Evolutionary conservation across 2,329 filamentous ascomycete species (phyloP).

Genomic region (Periconia macrospinosa): DNA sequence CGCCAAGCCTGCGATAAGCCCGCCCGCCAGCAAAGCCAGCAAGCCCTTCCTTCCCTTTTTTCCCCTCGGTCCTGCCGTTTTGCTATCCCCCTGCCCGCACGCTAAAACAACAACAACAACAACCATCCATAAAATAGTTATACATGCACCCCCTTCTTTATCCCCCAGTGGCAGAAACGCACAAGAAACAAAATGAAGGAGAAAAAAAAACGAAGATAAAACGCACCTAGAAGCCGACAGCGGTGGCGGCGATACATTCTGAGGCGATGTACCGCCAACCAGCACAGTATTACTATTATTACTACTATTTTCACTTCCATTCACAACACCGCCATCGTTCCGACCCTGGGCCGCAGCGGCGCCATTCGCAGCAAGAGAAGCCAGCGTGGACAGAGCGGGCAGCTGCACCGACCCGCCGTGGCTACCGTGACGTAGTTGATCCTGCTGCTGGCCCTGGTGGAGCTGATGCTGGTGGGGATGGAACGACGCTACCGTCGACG

Average conservation of each 20-base stretch:
- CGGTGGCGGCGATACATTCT: slow-evolving; percentile 27
- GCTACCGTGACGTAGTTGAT: slow-evolving; percentile 31
- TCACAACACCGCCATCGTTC: slow-evolving; percentile 44
- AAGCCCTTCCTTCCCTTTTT: not conserved
- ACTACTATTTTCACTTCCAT: slow-evolving; percentile 18
- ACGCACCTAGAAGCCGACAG: not conserved
- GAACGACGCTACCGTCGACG: slow-evolving; percentile 51
- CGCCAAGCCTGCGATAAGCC: slow-evolving; percentile 37
- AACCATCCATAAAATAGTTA: not conserved
- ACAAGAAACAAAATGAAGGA: not conserved
- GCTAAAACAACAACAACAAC: not conserved
- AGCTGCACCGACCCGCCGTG: slow-evolving; percentile 44
- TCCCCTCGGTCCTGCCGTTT: too few relatives aligned
- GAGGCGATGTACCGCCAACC: slow-evolving; percentile 26
- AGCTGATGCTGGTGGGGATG: slow-evolving; percentile 29
- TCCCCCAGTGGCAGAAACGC: too few relatives aligned
- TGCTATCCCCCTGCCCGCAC: too few relatives aligned
- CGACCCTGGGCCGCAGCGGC: slow-evolving; percentile 44
- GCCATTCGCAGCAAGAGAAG: slow-evolving; percentile 57
- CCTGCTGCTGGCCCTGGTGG: slow-evolving; percentile 31
- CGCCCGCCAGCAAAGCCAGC: not conserved
- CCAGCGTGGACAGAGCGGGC: slow-evolving; percentile 62
- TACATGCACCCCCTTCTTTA: too few relatives aligned
- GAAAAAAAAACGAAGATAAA: not conserved
- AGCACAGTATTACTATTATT: slow-evolving; percentile 11